phyloP scores from a whole-genome alignment of 1,284 basidiomycete species.

The Cryptococcus sp. region DNA sequence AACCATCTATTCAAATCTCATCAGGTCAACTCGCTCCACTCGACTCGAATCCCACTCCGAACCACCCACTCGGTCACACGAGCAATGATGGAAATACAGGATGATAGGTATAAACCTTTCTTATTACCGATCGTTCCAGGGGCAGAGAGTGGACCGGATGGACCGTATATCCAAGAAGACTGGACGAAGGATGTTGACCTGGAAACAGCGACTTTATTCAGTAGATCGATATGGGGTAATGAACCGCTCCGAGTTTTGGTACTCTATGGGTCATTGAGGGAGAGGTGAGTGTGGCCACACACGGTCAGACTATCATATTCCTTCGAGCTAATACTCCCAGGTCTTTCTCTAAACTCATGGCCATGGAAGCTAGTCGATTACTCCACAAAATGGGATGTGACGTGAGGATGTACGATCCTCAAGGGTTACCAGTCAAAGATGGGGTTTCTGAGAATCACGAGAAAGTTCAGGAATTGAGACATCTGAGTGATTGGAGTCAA shows the following conservation, averaged over 20 bases:
- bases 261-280: conserved; percentile 37
- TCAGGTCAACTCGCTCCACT: too few species aligned
- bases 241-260: conserved; percentile 30
- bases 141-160: too few species aligned
- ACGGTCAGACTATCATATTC: too few species aligned
- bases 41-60: too few species aligned
- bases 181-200: conserved; percentile 10
- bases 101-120: too few species aligned
- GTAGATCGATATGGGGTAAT: not conserved
- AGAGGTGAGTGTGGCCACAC: conserved; percentile 22
- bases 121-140: too few species aligned
- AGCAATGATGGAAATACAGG: too few species aligned
- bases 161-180: conserved; percentile 1
- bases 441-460: conserved; percentile 28
- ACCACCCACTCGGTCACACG: too few species aligned
- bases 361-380: conserved; percentile 42
- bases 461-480: conserved; percentile 39
- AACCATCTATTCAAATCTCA: too few species aligned
- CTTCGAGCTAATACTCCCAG: conserved; percentile 11
- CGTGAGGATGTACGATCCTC: conserved; percentile 41
- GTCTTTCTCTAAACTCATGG: conserved; percentile 43
- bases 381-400: conserved; percentile 39
- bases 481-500: conserved; percentile 35
- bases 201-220: conserved; percentile 3
- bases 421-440: conserved; percentile 43